Conservation (phyloP, 768 basidiomycete genomes). For the Boletus coccyginus region DNA sequence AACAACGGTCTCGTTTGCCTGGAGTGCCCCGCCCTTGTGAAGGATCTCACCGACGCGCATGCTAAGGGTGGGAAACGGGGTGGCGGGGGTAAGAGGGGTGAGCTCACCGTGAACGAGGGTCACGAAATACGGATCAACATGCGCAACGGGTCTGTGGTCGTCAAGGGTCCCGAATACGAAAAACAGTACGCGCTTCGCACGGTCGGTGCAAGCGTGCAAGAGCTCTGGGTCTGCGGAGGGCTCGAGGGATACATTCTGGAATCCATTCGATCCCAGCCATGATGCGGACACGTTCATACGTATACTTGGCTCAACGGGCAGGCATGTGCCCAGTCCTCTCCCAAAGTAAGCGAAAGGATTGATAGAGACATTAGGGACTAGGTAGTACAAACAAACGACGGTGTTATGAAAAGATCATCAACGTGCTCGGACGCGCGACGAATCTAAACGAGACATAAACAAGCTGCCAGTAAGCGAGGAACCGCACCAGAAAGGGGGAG, state of each 20-base stretch:
- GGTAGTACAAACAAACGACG: too few relatives aligned
- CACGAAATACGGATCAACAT: conserved; percentile 65
- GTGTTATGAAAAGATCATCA: too few relatives aligned
- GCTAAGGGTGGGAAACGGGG: conserved; percentile 74
- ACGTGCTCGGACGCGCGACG: too few relatives aligned
- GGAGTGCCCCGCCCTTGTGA: conserved; percentile 87
- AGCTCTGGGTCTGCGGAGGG: conserved; percentile 94
- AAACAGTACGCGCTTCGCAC: conserved; percentile 66
- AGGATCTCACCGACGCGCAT: conserved; percentile 74
- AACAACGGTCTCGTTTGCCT: conserved; percentile 97
- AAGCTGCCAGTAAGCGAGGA: too few relatives aligned
- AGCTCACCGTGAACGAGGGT: conserved; percentile 78
- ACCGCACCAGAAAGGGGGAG: too few relatives aligned
- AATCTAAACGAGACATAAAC: too few relatives aligned
- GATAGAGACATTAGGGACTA: too few relatives aligned
- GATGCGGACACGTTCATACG: background rate
- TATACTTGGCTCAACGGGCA: too few relatives aligned
- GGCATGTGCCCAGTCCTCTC: too few relatives aligned
- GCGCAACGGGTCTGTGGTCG: conserved; percentile 63
- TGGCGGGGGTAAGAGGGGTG: conserved; percentile 75
- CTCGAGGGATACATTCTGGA: conserved; percentile 90
- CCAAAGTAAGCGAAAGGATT: too few relatives aligned
- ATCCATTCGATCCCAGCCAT: conserved; percentile 44
- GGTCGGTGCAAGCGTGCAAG: conserved; percentile 93
- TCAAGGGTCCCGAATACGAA: conserved; percentile 42